Evolutionary conservation across 1,284 basidiomycete species (phyloP).

Genomic region (Leccinum pseudoinsigne): DNA sequence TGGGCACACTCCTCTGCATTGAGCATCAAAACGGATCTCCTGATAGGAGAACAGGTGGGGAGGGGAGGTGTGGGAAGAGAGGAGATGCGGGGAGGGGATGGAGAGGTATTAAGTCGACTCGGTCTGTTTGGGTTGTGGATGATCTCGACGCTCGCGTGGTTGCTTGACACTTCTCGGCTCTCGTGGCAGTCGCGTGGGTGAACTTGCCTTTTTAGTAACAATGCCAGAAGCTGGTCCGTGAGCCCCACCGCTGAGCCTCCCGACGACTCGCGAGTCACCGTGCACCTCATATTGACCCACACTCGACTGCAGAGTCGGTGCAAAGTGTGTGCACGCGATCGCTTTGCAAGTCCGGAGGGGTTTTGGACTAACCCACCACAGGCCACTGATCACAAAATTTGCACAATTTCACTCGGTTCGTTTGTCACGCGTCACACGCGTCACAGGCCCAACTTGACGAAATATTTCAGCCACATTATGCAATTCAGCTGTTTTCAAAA

Average conservation of each 20-base stretch:
- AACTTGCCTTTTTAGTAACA: constrained; percentile 26
- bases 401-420: no score
- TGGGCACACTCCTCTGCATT: constrained; percentile 29
- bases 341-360: no score
- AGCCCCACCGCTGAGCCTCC: background rate
- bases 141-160: constrained; percentile 40
- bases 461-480: no score
- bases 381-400: no score
- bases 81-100: constrained; percentile 7
- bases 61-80: background rate
- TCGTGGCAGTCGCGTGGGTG: constrained; percentile 37
- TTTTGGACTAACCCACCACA: no score
- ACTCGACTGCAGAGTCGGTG: no score
- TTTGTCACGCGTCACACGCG: no score
- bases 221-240: constrained; percentile 27
- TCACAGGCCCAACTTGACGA: no score
- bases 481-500: no score
- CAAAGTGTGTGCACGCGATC: no score
- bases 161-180: constrained; percentile 37
- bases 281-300: no score
- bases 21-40: constrained; percentile 21
- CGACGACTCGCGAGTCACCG: no score
- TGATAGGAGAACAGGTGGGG: background rate
- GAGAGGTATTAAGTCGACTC: constrained; percentile 6
- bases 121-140: constrained; percentile 24